Percentiles rank a stretch among this genome's conserved stretches.
Evolutionary conservation across 148 eudicot genomes (phyloP).

Genomic region (Fallopia convolvulus): DNA sequence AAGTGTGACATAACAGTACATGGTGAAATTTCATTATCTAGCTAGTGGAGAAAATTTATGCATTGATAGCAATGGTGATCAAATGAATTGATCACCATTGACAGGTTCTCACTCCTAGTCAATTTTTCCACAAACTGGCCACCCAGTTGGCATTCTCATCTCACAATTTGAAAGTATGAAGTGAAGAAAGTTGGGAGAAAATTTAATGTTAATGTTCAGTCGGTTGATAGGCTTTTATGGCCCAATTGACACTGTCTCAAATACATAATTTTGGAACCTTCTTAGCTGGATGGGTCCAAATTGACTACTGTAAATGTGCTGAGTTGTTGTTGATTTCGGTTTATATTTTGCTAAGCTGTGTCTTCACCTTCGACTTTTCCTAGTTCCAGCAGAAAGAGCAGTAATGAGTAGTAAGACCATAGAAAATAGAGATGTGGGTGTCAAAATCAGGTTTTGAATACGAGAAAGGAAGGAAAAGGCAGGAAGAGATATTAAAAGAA

Average conservation of each 20-base stretch:
- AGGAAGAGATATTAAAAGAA: slow-evolving; percentile 16
- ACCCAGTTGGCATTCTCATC: not conserved
- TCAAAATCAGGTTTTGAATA: not conserved
- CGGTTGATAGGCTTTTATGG: not conserved
- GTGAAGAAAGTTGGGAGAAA: not conserved
- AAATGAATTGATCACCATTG: not conserved
- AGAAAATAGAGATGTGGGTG: not conserved
- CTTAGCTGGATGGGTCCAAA: not conserved
- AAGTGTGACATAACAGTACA: not conserved
- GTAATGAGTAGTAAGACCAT: not conserved
- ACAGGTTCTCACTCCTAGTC: too few relatives aligned
- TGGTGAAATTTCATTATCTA: not conserved
- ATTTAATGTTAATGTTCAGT: too few relatives aligned
- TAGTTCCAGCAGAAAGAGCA: not conserved
- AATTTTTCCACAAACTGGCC: too few relatives aligned
- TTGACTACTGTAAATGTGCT: too few relatives aligned
- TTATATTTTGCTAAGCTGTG: not conserved
- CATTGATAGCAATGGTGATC: not conserved
- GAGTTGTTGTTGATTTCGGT: not conserved
- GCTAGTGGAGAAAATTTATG: not conserved
- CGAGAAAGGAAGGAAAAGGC: slow-evolving; percentile 15
- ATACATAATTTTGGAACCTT: not conserved
- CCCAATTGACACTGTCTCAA: not conserved
- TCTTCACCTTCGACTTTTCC: not conserved
- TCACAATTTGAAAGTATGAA: not conserved